Conservation (phyloP, 495 filamentous ascomycete species). For the Friedmanniomyces endolithicus region DNA sequence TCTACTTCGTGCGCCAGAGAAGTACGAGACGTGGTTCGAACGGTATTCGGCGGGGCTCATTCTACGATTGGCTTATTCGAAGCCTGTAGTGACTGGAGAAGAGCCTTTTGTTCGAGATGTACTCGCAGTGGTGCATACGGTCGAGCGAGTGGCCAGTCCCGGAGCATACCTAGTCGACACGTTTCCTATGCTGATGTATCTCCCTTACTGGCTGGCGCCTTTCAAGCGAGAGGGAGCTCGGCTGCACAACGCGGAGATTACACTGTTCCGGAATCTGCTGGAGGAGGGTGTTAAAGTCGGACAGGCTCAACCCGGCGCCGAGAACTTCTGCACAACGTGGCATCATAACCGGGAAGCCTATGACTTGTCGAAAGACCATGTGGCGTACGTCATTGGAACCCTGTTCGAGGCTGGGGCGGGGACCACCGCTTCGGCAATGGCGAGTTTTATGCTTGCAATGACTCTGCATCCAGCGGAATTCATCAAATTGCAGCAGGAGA, state of each 20-base stretch:
- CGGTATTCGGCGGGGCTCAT: neutral
- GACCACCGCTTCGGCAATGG: conserved; percentile 25
- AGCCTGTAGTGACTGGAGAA: conserved; percentile 25
- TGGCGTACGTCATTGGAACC: conserved; percentile 11
- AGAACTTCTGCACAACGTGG: conserved; percentile 8
- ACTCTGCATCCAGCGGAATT: conserved; percentile 25
- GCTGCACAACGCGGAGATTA: conserved; percentile 26
- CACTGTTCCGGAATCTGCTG: no score
- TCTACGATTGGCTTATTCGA: conserved; percentile 12
- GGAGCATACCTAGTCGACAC: conserved; percentile 30
- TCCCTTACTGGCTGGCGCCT: conserved; percentile 26
- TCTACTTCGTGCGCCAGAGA: neutral
- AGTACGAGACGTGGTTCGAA: neutral
- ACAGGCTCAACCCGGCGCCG: conserved; percentile 15
- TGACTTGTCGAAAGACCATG: conserved; percentile 1
- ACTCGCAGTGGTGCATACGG: conserved; percentile 21
- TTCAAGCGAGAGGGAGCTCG: conserved; percentile 27
- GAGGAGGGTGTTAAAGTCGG: conserved; percentile 19
- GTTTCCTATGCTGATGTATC: conserved; percentile 25
- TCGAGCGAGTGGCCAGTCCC: conserved; percentile 27
- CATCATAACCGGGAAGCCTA: conserved; percentile 19
- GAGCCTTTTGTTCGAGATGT: conserved; percentile 25
- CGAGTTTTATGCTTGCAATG: conserved; percentile 27
- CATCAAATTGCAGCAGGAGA: conserved; percentile 22
- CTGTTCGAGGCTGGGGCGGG: conserved; percentile 23